Percentiles rank a stretch among this genome's conserved stretches.
These are phyloP conservation scores for Penicillium taxi DNA, from an alignment of 495 filamentous ascomycete genomes.

Conservation along the genomic window DNA sequence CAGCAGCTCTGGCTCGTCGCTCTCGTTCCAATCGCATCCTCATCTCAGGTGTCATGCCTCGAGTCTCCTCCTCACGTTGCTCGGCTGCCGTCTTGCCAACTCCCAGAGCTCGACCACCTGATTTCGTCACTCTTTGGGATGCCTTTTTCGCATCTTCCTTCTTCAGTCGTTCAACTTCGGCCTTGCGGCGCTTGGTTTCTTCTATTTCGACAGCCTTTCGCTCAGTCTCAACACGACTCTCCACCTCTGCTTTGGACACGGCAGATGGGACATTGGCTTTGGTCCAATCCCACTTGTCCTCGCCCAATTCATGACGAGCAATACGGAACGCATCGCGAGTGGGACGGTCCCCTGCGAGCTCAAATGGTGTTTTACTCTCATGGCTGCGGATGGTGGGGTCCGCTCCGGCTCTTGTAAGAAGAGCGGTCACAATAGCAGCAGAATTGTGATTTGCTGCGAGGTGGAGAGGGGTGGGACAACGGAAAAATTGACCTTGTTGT, in stretches of 20 bases:
- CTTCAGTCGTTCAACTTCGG: conserved; percentile 56
- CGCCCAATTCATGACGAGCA: conserved; percentile 73
- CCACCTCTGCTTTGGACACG: conserved; percentile 59
- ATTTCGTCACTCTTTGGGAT: conserved; percentile 28
- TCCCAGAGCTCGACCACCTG: conserved; percentile 43
- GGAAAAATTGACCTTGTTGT: conserved; percentile 61
- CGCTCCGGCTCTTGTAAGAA: conserved; percentile 66
- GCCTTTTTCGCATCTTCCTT: conserved; percentile 54
- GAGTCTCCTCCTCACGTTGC: conserved; percentile 69
- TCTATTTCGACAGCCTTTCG: conserved; percentile 47
- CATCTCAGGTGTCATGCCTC: conserved; percentile 80
- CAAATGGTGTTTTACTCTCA: conserved; percentile 70
- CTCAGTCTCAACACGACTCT: conserved; percentile 54
- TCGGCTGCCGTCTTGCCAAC: conserved; percentile 61
- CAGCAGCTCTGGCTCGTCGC: conserved; percentile 73
- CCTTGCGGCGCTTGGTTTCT: conserved; percentile 52
- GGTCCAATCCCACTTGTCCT: conserved; percentile 72
- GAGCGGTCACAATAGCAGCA: conserved; percentile 60
- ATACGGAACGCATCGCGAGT: conserved; percentile 91
- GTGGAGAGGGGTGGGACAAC: conserved; percentile 80
- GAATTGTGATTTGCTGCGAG: conserved; percentile 73
- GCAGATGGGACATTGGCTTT: conserved; percentile 60
- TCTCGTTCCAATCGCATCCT: conserved; percentile 72
- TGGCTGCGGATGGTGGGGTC: conserved; percentile 63
- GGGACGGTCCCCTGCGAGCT: conserved; percentile 74